Base-by-base conservation (phyloP, 2,329 filamentous ascomycete species). In the Alternaria incomplexa region DNA sequence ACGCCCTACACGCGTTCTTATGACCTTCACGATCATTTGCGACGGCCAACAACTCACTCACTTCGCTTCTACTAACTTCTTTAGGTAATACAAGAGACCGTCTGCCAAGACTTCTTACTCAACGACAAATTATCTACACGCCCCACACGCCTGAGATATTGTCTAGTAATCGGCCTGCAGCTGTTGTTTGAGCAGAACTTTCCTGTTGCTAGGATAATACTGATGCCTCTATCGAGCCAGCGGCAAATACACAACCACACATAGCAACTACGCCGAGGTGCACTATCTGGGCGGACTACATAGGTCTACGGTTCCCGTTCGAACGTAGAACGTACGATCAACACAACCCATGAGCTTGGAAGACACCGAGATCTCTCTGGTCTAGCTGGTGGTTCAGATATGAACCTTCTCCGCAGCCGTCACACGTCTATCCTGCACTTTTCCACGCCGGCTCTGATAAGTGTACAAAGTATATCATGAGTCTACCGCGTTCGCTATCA, bases 1-100 rank as follows among this genome's bases (percentile, higher is more conserved):
- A 66, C 64, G 64, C 64, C 48, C 7, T 62, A 66, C 51, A 66
- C 64, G 64, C 64, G 52, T 56, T 65, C 60, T 54, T 54, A 56
- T 59, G 60, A 62, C 50, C 59, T 56, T 47, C 20, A 23, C 20
- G 44, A 60, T 44, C 28, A 36, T 60, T 46, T 44, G 43, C 46
- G n/a, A 26, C 40, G 8, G 52, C 48, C 36, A 61, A 60, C 26
- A 26, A 48, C 13, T 22, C 44, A 36, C 43, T 17, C 53, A 12
- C 25, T 20, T 17, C 13, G 12, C 44, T 23, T 48, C 40, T 22
- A 8, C 40, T 59, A 36, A 47, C 57, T 28, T 15, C n/a, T 56
- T 40, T 12, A 20, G 53, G 23, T n/a, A 44, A 32, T 32, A 32
- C 45, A 50, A 48, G 10, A 40, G 25, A 28, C 15, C 32, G 23